phyloP scores from a whole-genome alignment of 176 grass and related monocot genomes.

The Lolium multiflorum region DNA sequence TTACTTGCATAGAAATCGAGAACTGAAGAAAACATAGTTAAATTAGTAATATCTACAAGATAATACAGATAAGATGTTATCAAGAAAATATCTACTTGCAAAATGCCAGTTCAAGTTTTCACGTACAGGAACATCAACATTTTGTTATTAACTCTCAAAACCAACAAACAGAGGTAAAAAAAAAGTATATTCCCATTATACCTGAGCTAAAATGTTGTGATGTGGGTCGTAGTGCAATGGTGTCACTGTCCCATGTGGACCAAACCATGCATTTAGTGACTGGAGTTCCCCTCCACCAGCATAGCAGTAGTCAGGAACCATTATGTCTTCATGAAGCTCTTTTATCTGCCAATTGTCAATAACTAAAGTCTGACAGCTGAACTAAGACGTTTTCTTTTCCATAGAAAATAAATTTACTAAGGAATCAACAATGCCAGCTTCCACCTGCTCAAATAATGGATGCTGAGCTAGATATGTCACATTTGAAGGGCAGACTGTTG shows the following conservation, averaged over 20 bases:
- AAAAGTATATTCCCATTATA: constrained; percentile 33
- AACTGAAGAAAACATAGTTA: not conserved
- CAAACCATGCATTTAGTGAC: constrained; percentile 97
- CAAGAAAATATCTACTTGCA: constrained; percentile 20
- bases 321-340: constrained; percentile 81
- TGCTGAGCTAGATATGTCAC: constrained; percentile 95
- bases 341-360: constrained; percentile 65
- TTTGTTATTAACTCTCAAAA: not conserved
- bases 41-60: constrained; percentile 14
- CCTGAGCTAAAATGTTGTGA: constrained; percentile 97
- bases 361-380: constrained; percentile 43
- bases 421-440: constrained; percentile 33
- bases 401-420: constrained; percentile 19
- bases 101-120: constrained; percentile 24
- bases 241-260: constrained; percentile 82
- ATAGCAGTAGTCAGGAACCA: constrained; percentile 91
- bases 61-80: not conserved
- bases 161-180: not conserved
- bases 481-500: constrained; percentile 50
- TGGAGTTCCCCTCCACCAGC: constrained; percentile 87
- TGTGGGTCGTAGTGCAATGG: constrained; percentile 92
- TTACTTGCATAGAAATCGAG: constrained; percentile 7
- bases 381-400: constrained; percentile 23
- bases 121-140: not conserved
- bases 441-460: constrained; percentile 94